Evolutionary conservation across 2,329 filamentous ascomycete species (phyloP).

Genomic region (Xylogone sp.): DNA sequence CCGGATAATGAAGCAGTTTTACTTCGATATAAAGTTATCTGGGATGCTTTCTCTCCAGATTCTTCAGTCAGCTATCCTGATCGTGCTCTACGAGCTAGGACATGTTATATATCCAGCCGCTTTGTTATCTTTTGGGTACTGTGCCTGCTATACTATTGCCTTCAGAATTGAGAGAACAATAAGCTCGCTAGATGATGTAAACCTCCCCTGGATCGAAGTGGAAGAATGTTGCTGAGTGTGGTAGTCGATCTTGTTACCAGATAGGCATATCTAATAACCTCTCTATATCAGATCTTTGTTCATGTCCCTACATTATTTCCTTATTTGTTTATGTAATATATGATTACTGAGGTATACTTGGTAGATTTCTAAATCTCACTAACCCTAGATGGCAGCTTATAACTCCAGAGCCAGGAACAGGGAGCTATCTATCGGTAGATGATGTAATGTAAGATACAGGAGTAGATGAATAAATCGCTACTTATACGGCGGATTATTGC

Average conservation of each 20-base stretch:
- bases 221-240: constrained; percentile 6
- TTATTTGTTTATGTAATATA: neutral
- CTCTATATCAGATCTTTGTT: neutral
- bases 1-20: neutral
- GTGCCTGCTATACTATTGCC: neutral
- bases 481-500: neutral
- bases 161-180: neutral
- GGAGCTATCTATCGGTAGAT: constrained; percentile 2
- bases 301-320: neutral
- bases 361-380: constrained; percentile 6
- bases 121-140: neutral
- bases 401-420: constrained; percentile 2
- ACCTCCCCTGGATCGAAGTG: neutral
- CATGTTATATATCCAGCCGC: neutral
- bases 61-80: neutral
- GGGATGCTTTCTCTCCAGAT: neutral
- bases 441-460: constrained; percentile 4
- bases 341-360: neutral
- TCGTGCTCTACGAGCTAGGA: neutral
- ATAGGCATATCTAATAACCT: neutral
- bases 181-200: too few relatives aligned
- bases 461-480: neutral
- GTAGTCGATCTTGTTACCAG: constrained; percentile 6
- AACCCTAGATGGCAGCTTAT: constrained; percentile 4
- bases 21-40: neutral